Evolutionary conservation across 164 flowering plant genomes (phyloP).

Genomic region (Chimonanthus praecox): DNA sequence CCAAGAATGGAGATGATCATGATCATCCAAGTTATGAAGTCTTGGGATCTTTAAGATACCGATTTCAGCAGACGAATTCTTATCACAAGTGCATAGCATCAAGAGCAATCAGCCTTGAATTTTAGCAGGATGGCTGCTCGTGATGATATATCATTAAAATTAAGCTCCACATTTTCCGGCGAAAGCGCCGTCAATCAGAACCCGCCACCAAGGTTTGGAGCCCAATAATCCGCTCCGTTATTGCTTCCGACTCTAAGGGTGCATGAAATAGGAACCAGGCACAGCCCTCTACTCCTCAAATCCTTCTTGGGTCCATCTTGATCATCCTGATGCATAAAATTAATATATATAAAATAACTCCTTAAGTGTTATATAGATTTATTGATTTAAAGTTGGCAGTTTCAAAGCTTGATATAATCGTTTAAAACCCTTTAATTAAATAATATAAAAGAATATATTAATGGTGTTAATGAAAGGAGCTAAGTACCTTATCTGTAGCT

Average conservation of each 20-base stretch:
- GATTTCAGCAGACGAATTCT: background rate
- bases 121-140: conserved; percentile 79
- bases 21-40: background rate
- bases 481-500: conserved; percentile 37
- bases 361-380: background rate
- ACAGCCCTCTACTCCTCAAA: conserved; percentile 77
- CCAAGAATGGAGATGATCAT: background rate
- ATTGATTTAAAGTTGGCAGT: background rate
- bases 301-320: conserved; percentile 47
- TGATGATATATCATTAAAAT: conserved; percentile 63
- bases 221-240: conserved; percentile 87
- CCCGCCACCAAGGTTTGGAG: conserved; percentile 55
- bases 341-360: background rate
- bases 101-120: conserved; percentile 79
- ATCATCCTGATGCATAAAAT: conserved; percentile 22
- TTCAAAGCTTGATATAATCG: background rate
- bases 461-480: background rate
- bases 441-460: background rate
- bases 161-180: conserved; percentile 18
- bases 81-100: conserved; percentile 52
- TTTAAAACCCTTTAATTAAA: background rate
- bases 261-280: conserved; percentile 67
- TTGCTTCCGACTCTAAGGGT: conserved; percentile 71
- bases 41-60: background rate
- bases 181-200: conserved; percentile 24